Conservation (phyloP, 2,329 filamentous ascomycete genomes). For the Aspergillus glaucus region DNA sequence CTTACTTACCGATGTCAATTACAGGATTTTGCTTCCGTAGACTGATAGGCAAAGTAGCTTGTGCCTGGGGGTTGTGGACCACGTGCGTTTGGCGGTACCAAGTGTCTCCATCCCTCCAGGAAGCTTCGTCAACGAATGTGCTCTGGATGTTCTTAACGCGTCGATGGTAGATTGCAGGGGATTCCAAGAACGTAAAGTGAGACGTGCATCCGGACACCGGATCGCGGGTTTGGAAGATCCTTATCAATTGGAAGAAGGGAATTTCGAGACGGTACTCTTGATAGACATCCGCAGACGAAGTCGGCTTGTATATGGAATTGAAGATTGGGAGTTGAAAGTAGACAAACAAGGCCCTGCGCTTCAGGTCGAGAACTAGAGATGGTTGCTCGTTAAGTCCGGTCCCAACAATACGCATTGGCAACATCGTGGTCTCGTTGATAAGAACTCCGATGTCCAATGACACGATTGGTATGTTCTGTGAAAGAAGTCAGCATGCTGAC, state of each 20-base stretch:
- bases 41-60: constrained; percentile 35
- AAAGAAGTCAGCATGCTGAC: not conserved
- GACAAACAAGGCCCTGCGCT: constrained; percentile 39
- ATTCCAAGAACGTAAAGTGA: constrained; percentile 36
- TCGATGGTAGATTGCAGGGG: constrained; percentile 42
- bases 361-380: constrained; percentile 38
- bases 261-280: constrained; percentile 39
- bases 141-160: constrained; percentile 25
- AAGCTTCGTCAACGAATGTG: constrained; percentile 38
- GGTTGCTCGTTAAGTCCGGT: constrained; percentile 16
- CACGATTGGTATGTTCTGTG: constrained; percentile 38
- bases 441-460: constrained; percentile 59
- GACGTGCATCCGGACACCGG: constrained; percentile 12
- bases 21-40: constrained; percentile 46
- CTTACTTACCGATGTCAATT: constrained; percentile 52
- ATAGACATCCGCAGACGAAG: constrained; percentile 1
- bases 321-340: constrained; percentile 36
- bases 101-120: constrained; percentile 52
- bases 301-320: constrained; percentile 6
- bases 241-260: constrained; percentile 39
- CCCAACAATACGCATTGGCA: constrained; percentile 49
- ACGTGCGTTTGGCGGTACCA: constrained; percentile 63
- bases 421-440: constrained; percentile 50
- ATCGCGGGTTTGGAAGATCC: constrained; percentile 29
- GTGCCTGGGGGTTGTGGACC: constrained; percentile 37